Conservation (phyloP, 2,329 filamentous ascomycete species). For the Ophiostoma montium region DNA sequence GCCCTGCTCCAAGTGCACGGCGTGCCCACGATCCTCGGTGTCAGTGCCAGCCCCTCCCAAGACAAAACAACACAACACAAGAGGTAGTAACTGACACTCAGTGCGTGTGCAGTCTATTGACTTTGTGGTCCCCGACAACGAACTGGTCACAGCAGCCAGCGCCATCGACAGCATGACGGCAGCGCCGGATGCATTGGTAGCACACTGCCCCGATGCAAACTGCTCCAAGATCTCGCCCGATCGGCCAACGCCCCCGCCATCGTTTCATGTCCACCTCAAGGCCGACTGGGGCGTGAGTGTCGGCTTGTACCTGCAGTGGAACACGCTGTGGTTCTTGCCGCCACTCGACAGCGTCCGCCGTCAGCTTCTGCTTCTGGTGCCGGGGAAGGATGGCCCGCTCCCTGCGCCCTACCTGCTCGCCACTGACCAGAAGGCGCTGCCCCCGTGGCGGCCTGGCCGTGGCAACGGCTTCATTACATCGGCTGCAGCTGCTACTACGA, state of each 20-base stretch:
- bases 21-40: slow-evolving; percentile 4
- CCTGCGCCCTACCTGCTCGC: slow-evolving; percentile 14
- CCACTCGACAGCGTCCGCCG: slow-evolving; percentile 9
- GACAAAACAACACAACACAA: too few relatives aligned
- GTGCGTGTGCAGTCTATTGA: slow-evolving; percentile 6
- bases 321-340: slow-evolving; percentile 17
- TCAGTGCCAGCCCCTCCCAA: background rate
- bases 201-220: too few relatives aligned
- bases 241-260: slow-evolving; percentile 2
- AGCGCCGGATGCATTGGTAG: too few relatives aligned
- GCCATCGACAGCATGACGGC: too few relatives aligned
- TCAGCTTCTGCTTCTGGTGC: slow-evolving; percentile 4
- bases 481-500: too few relatives aligned
- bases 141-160: too few relatives aligned
- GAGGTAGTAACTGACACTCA: too few relatives aligned
- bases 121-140: slow-evolving; percentile 5
- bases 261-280: slow-evolving; percentile 2
- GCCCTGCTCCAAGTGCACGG: slow-evolving; percentile 4
- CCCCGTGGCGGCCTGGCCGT: slow-evolving; percentile 15
- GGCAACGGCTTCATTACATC: slow-evolving; percentile 12
- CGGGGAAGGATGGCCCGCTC: slow-evolving; percentile 5
- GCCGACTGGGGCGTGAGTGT: slow-evolving; percentile 13
- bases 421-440: slow-evolving; percentile 13
- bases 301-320: slow-evolving; percentile 15
- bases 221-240: background rate